Evolutionary conservation across 164 flowering plant species (phyloP), one percentile per base, ranked within the genome.

Genomic region (Nymphaea thermarum): DNA sequence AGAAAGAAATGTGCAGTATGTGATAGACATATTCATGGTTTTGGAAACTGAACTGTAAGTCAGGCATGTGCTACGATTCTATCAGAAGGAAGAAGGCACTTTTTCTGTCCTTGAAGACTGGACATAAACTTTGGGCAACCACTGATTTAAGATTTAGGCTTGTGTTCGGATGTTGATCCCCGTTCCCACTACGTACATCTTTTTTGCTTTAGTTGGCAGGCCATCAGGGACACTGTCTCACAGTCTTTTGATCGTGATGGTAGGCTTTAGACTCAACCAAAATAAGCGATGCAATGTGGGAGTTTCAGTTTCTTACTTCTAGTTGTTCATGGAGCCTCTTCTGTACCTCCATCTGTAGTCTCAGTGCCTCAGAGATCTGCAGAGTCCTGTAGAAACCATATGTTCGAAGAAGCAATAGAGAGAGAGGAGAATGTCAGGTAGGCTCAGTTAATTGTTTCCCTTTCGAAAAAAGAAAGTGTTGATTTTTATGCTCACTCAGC

Each of bases 331-430:
- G 66, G 66, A 64, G 43, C 3, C 66, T 64, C 44, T 64, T 64
- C 66, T 64, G 66, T 10, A 64, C 66, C 66, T 64, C 66, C 43
- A 64, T 64, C 41, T 64, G 66, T 15, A 64, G 66, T 14, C 66
- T 64, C 66, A 64, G n/a, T 18, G 66, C 66, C n/a, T 64, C 66
- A 6, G 66, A 64, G 18, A 62, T 62, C 18, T 14, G 64, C 43
- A 64, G 43, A 6, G 43, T 18, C 44, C 66, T 64, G 36, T 25
- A 25, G 0, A 25, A 25, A 25, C 36, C 36, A 25, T 0, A 25
- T 25, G 36, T 0, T 25, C 36, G 1, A 25, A 25, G 36, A 25
- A 25, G 36, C 36, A 25, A 25, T n/a, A 55, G 64, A 17, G 41
- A 62, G 25, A 41, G 64, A 17, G 25, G 42, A 55, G 0, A 25